A percentile compares a stretch with the other conserved stretches of the same genome.
phyloP scores from a whole-genome alignment of 371 early-diverging fungal species.

The Vittaforma corneae region DNA sequence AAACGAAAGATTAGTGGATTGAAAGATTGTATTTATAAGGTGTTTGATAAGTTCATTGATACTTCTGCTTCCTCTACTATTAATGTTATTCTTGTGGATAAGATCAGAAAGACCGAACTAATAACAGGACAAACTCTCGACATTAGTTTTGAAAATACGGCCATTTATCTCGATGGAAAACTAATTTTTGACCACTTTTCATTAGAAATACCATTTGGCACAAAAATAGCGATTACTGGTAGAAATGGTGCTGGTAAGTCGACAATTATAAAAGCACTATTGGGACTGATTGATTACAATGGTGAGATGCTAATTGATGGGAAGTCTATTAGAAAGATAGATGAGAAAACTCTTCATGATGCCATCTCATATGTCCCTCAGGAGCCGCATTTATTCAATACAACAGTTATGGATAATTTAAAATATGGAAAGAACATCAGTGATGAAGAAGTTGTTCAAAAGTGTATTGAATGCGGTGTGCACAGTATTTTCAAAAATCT shows the following conservation, averaged over 20 bases:
- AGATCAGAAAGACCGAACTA: not conserved
- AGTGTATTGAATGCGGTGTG: conserved; percentile 14
- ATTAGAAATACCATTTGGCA: conserved; percentile 21
- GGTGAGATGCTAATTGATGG: conserved; percentile 29
- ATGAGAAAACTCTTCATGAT: conserved; percentile 10
- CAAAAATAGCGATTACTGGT: conserved; percentile 44
- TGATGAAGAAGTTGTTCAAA: conserved; percentile 19
- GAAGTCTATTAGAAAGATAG: conserved; percentile 12
- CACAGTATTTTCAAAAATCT: conserved; percentile 20
- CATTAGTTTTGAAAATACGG: conserved; percentile 3
- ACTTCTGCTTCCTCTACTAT: not conserved
- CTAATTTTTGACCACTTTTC: conserved; percentile 9
- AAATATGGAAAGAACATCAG: conserved; percentile 14
- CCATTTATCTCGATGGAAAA: conserved; percentile 10
- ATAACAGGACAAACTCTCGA: not conserved
- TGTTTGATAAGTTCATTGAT: conserved; percentile 7
- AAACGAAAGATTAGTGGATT: conserved; percentile 3
- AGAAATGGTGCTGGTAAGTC: conserved; percentile 43
- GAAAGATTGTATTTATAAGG: conserved; percentile 1
- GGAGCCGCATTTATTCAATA: conserved; percentile 16
- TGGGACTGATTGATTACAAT: conserved; percentile 21
- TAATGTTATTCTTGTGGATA: not conserved
- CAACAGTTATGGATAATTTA: conserved; percentile 22
- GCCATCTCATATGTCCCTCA: conserved; percentile 40
- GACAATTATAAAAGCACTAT: conserved; percentile 28